A percentile compares a stretch with the other conserved stretches of the same genome.
Evolutionary conservation across 1,284 basidiomycete species (phyloP).

Genomic region (Cryptococcus deneoformans): DNA sequence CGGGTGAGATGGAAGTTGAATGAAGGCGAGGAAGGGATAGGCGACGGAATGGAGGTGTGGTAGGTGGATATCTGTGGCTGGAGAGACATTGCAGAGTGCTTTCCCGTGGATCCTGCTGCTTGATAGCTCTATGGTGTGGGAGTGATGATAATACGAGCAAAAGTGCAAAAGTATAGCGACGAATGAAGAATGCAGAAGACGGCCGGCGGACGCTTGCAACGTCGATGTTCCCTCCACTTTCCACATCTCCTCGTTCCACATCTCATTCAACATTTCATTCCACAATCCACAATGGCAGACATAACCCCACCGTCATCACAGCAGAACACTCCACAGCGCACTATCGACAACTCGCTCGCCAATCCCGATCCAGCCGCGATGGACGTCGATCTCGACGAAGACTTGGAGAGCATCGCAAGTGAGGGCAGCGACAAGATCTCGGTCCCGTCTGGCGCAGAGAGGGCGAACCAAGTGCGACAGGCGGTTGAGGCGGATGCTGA

Average conservation of each 20-base stretch:
- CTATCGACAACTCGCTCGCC: slow-evolving; percentile 4
- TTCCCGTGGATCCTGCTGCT: too few species aligned
- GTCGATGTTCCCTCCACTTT: too few species aligned
- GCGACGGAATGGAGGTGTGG: slow-evolving; percentile 32
- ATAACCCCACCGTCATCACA: background rate
- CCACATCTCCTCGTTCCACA: too few species aligned
- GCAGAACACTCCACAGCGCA: slow-evolving; percentile 1
- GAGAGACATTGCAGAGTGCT: too few species aligned
- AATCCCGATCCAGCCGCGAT: slow-evolving; percentile 7
- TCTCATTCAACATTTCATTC: too few species aligned
- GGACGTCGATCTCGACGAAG: slow-evolving; percentile 5
- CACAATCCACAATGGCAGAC: background rate
- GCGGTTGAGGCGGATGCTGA: background rate
- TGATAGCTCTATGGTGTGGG: too few species aligned
- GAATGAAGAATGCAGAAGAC: too few species aligned
- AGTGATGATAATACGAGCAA: too few species aligned
- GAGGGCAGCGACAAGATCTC: background rate
- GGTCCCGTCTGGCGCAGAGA: background rate
- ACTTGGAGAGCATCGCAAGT: background rate
- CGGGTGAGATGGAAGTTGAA: slow-evolving; percentile 67
- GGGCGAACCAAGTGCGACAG: background rate
- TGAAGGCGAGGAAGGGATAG: slow-evolving; percentile 52
- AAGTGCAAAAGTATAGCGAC: too few species aligned
- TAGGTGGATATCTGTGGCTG: slow-evolving; percentile 10
- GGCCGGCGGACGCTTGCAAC: too few species aligned